Base-by-base conservation (phyloP, 345 rosid species). In the Kandelia obovata region DNA sequence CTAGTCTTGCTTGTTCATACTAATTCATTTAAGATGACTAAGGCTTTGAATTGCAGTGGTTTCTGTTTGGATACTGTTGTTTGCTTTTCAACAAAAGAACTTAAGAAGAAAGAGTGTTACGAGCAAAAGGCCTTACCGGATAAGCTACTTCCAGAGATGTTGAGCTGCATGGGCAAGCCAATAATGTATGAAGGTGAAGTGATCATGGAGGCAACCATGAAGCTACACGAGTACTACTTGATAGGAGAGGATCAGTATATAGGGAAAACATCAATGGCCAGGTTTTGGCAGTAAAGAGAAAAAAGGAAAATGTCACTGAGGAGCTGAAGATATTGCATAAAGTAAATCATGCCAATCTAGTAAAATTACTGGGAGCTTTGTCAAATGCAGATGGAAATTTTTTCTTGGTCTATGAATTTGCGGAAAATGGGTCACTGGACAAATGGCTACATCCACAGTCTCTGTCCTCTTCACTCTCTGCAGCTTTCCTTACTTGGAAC, bases 341-440 rank as follows among this genome's bases (percentile, higher is more conserved):
- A 73, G 85, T 88, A 35, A 86, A 75, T 68, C 93, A 86, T 70
- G 84, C 80, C n/a, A 88, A 84, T 75, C 83, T 86, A 63, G 88
- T 88, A 75, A 79, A 83, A 65, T 67, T 86, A 58, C 73, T 80
- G 68, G 91, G 91, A 37, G 56, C 82, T 5, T 83, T 89, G n/a
- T 75, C 70, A 27, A 81, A 76, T 30, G 53, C 70, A 2, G 77
- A 73, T 53, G 84, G 86, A 1, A 63, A 69, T 69, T 63, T 69
- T 73, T 83, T 82, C 80, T 79, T 88, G 82, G 89, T 86, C 43
- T 88, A 79, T 66, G 91, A 88, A 78, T 83, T 77, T 64, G 88
- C 80, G 16, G 86, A 86, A 67, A 86, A 86, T 61, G 89, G 91
- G 20, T 83, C 91, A 0, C 71, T 85, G 60, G 73, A 76, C 56